Base-by-base conservation (phyloP, 176 grass and related monocot genomes). In the Cymbopogon citratus region DNA sequence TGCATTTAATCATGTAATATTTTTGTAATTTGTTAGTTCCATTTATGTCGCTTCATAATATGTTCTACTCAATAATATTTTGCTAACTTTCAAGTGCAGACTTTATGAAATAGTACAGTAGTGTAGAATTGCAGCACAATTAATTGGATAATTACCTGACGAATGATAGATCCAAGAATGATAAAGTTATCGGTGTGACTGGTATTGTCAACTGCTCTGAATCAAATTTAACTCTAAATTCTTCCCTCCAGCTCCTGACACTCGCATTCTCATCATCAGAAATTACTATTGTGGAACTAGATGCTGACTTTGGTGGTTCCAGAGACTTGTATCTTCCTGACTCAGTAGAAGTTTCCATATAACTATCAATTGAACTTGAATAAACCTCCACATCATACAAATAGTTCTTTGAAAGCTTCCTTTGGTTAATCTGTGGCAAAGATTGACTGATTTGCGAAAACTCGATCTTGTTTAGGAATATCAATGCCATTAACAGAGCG, bases 151-250 rank as follows among this genome's bases (percentile, higher is more conserved):
- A 44, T 12, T 83, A 75, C 81, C 81, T 83, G 41, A 27, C 14
- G 54, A 75, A 83, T 75, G 71, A 83, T 63, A 83, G 27, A 54
- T 83, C 71, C 71, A 66, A 75, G 81, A 83, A 83, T 75, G 71
- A 75, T 66, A 75, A 74, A 65, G 59, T 83, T 6, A 65, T 51
- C 24, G 28, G 81, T 16, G 16, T 65, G 41, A 75, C 81, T 65
- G 71, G 71, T 26, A 83, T 83, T 34, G 52, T 72, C 38, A 82
- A 60, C 35, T 66, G 81, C 19, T 48, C 41, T 63, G 59, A 52
- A 28, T 83, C 4, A 4, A 36, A 26, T 65, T 83, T 60, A 66
- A 66, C 29, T 83, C 31, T 31, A 23, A 24, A 75, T 39, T 83
- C 71, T 73, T 66, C 81, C 15, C 64, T 66, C 81, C 71, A 83